phyloP scores from a whole-genome alignment of 2,329 filamentous ascomycete species.

The Clarireedia homoeocarpa region DNA sequence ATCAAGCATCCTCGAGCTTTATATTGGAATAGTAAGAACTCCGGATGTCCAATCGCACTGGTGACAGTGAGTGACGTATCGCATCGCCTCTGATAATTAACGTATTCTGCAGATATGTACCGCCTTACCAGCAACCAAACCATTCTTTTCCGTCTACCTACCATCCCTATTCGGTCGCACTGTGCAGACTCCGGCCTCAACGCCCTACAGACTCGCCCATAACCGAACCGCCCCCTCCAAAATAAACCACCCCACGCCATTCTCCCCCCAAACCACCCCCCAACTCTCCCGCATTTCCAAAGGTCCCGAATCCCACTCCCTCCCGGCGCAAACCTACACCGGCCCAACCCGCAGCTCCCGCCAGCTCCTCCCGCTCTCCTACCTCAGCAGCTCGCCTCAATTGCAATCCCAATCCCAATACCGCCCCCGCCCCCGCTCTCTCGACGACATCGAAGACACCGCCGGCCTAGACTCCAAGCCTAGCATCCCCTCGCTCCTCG shows the following conservation, averaged over 20 bases:
- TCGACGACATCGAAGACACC: background rate
- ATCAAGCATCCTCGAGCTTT: conserved; percentile 32
- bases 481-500: background rate
- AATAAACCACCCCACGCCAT: background rate
- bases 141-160: conserved; percentile 35
- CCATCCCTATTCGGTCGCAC: conserved; percentile 16
- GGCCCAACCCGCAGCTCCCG: background rate
- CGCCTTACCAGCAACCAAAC: conserved; percentile 36
- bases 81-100: background rate
- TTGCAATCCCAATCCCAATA: background rate
- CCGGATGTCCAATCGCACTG: background rate
- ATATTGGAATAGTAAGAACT: conserved; percentile 34
- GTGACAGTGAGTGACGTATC: background rate
- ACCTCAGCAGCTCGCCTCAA: background rate
- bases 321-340: background rate
- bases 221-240: background rate
- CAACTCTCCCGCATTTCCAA: background rate
- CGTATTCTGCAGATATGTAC: conserved; percentile 32
- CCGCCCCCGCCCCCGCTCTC: background rate
- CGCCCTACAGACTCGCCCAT: background rate
- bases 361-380: conserved; percentile 3
- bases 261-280: background rate
- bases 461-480: background rate
- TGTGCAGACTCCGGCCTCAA: background rate
- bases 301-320: background rate